Conservation (phyloP, 1,139 yeast genomes). For the Blastobotrys buckinghamii region DNA sequence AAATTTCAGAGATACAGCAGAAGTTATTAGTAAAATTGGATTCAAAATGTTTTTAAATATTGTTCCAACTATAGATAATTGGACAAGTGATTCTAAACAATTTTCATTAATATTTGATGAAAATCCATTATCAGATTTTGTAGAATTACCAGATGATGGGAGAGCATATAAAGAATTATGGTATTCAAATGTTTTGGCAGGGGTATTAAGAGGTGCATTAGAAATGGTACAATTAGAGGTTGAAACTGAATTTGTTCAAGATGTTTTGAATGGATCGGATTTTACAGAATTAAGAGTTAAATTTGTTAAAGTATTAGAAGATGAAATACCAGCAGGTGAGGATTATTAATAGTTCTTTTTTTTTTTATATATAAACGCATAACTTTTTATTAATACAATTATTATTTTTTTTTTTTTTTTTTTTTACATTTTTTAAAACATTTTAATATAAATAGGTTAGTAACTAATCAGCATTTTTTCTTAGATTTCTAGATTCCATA, state of each 20-base stretch:
- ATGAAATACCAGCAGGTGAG: constrained; percentile 96
- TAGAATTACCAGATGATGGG: constrained; percentile 78
- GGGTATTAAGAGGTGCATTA: constrained; percentile 83
- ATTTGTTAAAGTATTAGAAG: constrained; percentile 69
- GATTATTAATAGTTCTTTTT: constrained; percentile 48
- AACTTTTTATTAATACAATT: neutral
- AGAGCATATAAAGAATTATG: constrained; percentile 70
- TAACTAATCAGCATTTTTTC: constrained; percentile 10
- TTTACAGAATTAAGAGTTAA: constrained; percentile 73
- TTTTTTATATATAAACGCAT: neutral
- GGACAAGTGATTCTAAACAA: constrained; percentile 70
- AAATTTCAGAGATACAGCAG: constrained; percentile 80
- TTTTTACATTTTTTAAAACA: neutral
- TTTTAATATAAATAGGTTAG: neutral
- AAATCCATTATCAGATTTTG: constrained; percentile 92
- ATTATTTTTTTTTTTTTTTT: neutral
- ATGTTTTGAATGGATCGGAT: constrained; percentile 76
- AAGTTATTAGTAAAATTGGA: constrained; percentile 77
- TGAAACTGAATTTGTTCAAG: constrained; percentile 75
- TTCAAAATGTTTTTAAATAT: constrained; percentile 84
- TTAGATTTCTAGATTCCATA: constrained; percentile 26
- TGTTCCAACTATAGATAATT: constrained; percentile 67
- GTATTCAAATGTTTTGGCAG: constrained; percentile 89
- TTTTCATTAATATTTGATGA: constrained; percentile 72
- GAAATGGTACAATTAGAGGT: constrained; percentile 96